Conservation (phyloP, 73 alveolate species). For the Symbiodinium natans region DNA sequence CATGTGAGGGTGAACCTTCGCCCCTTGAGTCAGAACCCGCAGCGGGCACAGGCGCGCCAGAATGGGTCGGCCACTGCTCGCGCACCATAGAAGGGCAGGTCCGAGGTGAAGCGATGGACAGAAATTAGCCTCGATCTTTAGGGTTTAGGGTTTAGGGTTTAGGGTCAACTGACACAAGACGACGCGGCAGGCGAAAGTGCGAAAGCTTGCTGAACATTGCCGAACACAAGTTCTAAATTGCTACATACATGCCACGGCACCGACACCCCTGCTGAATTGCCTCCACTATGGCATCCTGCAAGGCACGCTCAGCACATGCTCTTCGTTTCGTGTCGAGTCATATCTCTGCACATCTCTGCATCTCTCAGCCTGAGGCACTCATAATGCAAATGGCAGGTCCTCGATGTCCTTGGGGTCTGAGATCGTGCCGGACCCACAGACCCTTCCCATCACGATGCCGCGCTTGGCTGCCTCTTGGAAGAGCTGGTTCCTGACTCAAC, state of each 20-base stretch:
- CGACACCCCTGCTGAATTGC: constrained; percentile 12
- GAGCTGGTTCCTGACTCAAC: constrained; percentile 1
- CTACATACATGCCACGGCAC: background rate
- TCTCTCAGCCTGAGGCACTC: no score
- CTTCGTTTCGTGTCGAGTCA: no score
- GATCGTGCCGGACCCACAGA: background rate
- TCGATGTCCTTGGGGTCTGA: background rate
- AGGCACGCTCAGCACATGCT: no score
- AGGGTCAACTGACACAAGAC: no score
- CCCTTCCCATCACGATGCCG: background rate
- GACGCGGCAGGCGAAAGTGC: no score
- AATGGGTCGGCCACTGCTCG: constrained; percentile 4
- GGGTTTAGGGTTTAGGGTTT: no score
- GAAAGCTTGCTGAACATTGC: no score
- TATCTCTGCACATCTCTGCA: no score
- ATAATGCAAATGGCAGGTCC: background rate
- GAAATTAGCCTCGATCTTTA: background rate
- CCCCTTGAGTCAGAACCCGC: background rate
- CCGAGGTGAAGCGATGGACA: background rate
- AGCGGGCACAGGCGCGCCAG: constrained; percentile 16
- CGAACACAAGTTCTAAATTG: no score
- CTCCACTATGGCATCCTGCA: constrained; percentile 1
- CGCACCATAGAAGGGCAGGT: background rate
- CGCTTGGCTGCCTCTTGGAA: constrained; percentile 3
- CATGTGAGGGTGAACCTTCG: no score